phyloP scores from a whole-genome alignment of 768 basidiomycete genomes.

The Lentinula sp. region DNA sequence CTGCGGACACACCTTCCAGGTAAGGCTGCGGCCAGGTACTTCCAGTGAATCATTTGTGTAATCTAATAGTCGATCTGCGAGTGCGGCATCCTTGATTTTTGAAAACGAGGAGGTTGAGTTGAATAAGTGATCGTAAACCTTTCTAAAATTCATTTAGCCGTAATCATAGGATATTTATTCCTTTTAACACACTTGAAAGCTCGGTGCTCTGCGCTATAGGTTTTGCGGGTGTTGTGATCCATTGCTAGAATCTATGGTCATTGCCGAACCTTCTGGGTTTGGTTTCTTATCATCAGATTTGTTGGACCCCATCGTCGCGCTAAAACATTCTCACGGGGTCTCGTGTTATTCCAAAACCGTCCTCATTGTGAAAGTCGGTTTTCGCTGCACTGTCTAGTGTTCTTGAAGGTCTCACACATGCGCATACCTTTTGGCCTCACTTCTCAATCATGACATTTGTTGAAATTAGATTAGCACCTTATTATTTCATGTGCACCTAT shows the following conservation, averaged over 20 bases:
- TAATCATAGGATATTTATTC: background rate
- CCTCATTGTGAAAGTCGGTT: too few relatives aligned
- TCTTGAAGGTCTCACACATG: too few relatives aligned
- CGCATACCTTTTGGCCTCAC: too few relatives aligned
- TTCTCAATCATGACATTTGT: too few relatives aligned
- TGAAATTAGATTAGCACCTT: too few relatives aligned
- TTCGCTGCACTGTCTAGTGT: too few relatives aligned
- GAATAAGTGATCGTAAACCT: conserved; percentile 32
- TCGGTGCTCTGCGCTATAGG: background rate
- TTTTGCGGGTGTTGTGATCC: background rate
- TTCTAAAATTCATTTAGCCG: background rate
- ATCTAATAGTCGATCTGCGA: conserved; percentile 54
- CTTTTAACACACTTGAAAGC: background rate
- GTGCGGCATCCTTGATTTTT: conserved; percentile 61
- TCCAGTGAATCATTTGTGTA: conserved; percentile 34
- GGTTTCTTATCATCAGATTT: too few relatives aligned
- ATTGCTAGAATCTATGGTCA: background rate
- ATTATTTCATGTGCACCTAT: too few relatives aligned
- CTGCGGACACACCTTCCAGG: conserved; percentile 65
- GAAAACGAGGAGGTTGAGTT: conserved; percentile 47
- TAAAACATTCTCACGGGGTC: too few relatives aligned
- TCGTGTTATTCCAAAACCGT: too few relatives aligned
- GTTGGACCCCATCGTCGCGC: too few relatives aligned
- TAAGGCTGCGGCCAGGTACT: conserved; percentile 70
- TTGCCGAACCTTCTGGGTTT: too few relatives aligned